Evolutionary conservation across 352 stramenopile species (phyloP), one percentile per base, ranked within the genome.

Genomic region (Pythium coloratum): DNA sequence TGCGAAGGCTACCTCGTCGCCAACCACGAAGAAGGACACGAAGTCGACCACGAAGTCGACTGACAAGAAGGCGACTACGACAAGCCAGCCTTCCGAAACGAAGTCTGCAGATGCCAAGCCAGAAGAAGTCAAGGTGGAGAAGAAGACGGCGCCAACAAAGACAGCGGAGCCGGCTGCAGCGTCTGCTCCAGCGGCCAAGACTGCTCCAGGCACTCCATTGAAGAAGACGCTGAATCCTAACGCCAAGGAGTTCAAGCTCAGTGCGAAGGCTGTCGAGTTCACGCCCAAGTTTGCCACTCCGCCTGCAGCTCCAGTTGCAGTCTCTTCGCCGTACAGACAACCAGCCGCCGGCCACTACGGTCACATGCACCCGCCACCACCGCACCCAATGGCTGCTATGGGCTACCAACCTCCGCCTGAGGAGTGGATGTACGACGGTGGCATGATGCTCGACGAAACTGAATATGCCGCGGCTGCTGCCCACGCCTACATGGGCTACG

Each of bases 161-260:
- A 28, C 36, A 2, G 33, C 34, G 0, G 20, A 36, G n/a, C 26
- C n/a, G 0, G 18, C 46, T 40, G 30, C 62, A 20, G 8, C 62
- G 1, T 44, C 54, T 24, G 26, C 46, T 12, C 14, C 46, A 20
- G 55, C 62, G 24, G 49, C 18, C 18, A 53, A 53, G 33, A 72
- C 28, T 26, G 64, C 54, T 26, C 32, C 54, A 16, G 32, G 51
- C 24, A 57, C 73, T 38, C 56, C 76, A 44, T 55, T 71, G 30
- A 94, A 91, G 70, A 94, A 91, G 71, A 66, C 56, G 26, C 75
- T 96, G 62, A 96, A 96, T 63, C 82, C 86, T 40, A 90, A 93
- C 33, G 86, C 86, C 3, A 94, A 93, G 75, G 88, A 96, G 66
- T 96, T 94, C 70, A 94, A 93, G 71, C 74, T 93, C 34, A 95